Percentiles rank a stretch among this genome's conserved stretches.
phyloP scores from a whole-genome alignment of 1,139 yeast genomes.

The Dujonia santamariae region DNA sequence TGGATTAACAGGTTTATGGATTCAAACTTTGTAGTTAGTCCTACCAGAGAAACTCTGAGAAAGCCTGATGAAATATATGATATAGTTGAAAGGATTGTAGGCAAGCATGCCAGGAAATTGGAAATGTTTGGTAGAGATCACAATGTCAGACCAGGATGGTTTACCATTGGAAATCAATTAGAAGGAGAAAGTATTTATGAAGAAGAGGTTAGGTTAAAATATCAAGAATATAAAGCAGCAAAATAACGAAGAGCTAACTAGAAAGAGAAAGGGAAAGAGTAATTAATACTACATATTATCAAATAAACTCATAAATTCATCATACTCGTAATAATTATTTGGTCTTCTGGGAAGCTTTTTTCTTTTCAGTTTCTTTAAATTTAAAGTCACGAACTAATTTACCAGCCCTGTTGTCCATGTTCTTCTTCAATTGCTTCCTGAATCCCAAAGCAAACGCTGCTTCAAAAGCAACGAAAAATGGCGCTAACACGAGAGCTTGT shows the following conservation, averaged over 20 bases:
- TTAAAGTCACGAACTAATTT: slow-evolving; percentile 24
- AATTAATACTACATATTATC: too few species aligned
- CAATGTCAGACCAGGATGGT: slow-evolving; percentile 87
- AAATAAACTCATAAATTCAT: background rate
- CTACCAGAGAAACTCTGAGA: slow-evolving; percentile 83
- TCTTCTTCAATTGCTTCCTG: slow-evolving; percentile 49
- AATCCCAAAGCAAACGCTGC: slow-evolving; percentile 65
- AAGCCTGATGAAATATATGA: slow-evolving; percentile 90
- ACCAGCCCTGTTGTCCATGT: slow-evolving; percentile 55
- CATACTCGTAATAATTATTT: background rate
- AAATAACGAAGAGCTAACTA: background rate
- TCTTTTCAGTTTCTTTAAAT: slow-evolving; percentile 10
- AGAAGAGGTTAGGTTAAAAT: slow-evolving; percentile 47
- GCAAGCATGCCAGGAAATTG: slow-evolving; percentile 68
- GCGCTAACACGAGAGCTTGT: slow-evolving; percentile 88
- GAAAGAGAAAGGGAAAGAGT: too few species aligned
- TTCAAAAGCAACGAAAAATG: slow-evolving; percentile 84
- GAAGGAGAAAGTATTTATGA: slow-evolving; percentile 59
- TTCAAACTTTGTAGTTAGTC: slow-evolving; percentile 73
- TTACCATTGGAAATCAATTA: slow-evolving; percentile 80
- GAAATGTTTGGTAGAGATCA: slow-evolving; percentile 89
- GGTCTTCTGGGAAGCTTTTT: slow-evolving; percentile 1
- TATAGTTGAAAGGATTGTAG: slow-evolving; percentile 81
- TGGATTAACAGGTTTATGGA: slow-evolving; percentile 71
- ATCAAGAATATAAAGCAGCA: slow-evolving; percentile 18